phyloP scores from a whole-genome alignment of 148 eudicot species.

The Vaccinium corymbosum region DNA sequence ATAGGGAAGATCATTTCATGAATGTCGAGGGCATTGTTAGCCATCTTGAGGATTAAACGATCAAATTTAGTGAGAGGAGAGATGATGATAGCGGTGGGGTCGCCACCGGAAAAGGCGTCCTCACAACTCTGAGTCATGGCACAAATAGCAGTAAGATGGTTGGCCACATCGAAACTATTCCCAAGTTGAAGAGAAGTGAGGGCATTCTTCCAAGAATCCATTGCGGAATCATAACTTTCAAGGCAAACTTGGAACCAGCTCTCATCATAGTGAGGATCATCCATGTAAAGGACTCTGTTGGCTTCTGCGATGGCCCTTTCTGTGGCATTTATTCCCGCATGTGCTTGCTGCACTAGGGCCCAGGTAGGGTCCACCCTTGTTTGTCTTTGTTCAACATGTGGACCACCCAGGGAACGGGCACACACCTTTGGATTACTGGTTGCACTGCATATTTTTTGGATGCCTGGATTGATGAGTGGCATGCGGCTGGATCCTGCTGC shows the following conservation, averaged over 20 bases:
- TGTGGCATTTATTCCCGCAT: constrained; percentile 10
- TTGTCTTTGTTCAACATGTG: neutral
- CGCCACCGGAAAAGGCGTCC: constrained; percentile 11
- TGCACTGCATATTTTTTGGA: constrained; percentile 10
- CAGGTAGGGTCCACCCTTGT: constrained; percentile 5
- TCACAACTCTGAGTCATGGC: constrained; percentile 7
- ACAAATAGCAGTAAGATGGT: neutral
- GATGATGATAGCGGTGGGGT: neutral
- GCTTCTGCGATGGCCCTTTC: neutral
- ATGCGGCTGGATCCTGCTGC: neutral
- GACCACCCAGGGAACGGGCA: neutral
- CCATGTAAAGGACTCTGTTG: neutral
- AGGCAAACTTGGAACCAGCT: constrained; percentile 3
- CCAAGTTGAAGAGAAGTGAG: neutral
- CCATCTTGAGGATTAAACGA: constrained; percentile 2
- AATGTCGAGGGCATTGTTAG: neutral
- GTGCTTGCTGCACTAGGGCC: constrained; percentile 3
- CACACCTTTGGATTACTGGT: constrained; percentile 6
- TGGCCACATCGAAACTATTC: neutral
- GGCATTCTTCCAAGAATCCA: constrained; percentile 9
- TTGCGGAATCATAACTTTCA: neutral
- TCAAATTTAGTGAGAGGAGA: constrained; percentile 3
- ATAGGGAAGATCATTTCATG: constrained; percentile 1
- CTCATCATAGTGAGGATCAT: neutral
- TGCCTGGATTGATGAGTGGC: constrained; percentile 8